Evolutionary conservation across 2,329 filamentous ascomycete species (phyloP).

Genomic region (Tolypocladium endophyticum): DNA sequence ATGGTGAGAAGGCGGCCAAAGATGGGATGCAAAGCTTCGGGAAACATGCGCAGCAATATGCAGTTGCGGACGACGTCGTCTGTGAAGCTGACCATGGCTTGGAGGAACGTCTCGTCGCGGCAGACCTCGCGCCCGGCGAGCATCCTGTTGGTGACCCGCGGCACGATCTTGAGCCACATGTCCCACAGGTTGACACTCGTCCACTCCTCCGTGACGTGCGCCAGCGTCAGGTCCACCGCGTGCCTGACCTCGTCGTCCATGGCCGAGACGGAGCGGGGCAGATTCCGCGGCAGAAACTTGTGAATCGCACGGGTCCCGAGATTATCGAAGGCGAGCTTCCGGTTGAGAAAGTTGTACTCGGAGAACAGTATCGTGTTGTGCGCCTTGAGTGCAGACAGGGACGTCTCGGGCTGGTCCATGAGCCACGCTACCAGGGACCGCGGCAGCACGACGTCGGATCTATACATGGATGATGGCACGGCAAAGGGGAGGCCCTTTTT

Average conservation of each 20-base stretch:
- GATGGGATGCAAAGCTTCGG: constrained; percentile 36
- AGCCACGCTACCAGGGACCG: constrained; percentile 32
- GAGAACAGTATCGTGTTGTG: constrained; percentile 27
- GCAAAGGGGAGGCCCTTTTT: constrained; percentile 30
- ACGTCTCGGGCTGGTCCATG: constrained; percentile 33
- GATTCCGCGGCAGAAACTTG: constrained; percentile 30
- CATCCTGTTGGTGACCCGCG: constrained; percentile 31
- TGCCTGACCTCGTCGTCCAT: constrained; percentile 28
- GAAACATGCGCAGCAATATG: constrained; percentile 34
- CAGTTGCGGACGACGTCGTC: constrained; percentile 35
- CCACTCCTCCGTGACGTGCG: constrained; percentile 23
- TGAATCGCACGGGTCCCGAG: constrained; percentile 32
- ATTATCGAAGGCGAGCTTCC: constrained; percentile 18
- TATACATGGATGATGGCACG: constrained; percentile 27
- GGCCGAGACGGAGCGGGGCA: constrained; percentile 25
- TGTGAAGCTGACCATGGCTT: constrained; percentile 37
- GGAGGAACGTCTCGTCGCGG: constrained; percentile 33
- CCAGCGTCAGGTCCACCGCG: constrained; percentile 24
- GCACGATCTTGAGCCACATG: constrained; percentile 29
- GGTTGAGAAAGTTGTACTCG: constrained; percentile 32
- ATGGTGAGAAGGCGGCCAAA: constrained; percentile 33
- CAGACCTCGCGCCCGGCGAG: constrained; percentile 26
- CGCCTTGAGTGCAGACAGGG: constrained; percentile 29
- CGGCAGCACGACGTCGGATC: constrained; percentile 34
- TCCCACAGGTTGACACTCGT: constrained; percentile 32